Conservation (phyloP, 441 rosid genomes). For the Oxalis stricta region DNA sequence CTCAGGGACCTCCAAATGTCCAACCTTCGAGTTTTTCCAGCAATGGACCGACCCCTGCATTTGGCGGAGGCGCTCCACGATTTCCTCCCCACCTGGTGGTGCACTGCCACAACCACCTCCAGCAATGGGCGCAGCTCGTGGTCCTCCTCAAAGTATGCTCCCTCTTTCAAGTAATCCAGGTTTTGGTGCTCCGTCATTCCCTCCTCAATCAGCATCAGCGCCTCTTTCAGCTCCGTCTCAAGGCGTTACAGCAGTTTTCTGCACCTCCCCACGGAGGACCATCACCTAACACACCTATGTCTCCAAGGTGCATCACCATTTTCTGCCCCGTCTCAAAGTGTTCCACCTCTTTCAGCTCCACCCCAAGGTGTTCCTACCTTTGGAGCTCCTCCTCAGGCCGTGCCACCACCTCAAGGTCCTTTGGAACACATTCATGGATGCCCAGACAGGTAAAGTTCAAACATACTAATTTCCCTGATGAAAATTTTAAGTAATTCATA, state of each 20-base stretch:
- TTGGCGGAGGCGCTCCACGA: slow-evolving; percentile 19
- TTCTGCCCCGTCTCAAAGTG: slow-evolving; percentile 6
- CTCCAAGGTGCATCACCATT: slow-evolving; percentile 9
- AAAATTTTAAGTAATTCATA: too few relatives aligned
- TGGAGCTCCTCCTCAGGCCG: slow-evolving; percentile 7
- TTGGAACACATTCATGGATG: slow-evolving; percentile 30
- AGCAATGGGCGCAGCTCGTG: slow-evolving; percentile 15
- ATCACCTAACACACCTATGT: neutral
- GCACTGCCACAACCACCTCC: slow-evolving; percentile 21
- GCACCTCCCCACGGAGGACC: slow-evolving; percentile 4
- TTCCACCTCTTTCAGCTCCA: slow-evolving; percentile 19
- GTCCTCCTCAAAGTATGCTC: slow-evolving; percentile 26
- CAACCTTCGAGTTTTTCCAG: slow-evolving; percentile 23
- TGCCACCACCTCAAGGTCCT: slow-evolving; percentile 18
- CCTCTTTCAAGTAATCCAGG: slow-evolving; percentile 21
- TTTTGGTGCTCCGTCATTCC: slow-evolving; percentile 14
- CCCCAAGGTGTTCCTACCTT: slow-evolving; percentile 12
- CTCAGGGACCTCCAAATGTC: slow-evolving; percentile 8
- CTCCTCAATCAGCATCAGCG: slow-evolving; percentile 15
- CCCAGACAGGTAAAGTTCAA: slow-evolving; percentile 24
- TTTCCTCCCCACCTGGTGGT: slow-evolving; percentile 19
- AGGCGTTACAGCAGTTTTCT: slow-evolving; percentile 9
- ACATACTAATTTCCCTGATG: neutral
- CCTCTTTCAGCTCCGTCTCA: slow-evolving; percentile 15
- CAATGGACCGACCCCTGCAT: slow-evolving; percentile 37